Conservation (phyloP, 2,329 filamentous ascomycete species). For the Atkinsonella texensis region DNA sequence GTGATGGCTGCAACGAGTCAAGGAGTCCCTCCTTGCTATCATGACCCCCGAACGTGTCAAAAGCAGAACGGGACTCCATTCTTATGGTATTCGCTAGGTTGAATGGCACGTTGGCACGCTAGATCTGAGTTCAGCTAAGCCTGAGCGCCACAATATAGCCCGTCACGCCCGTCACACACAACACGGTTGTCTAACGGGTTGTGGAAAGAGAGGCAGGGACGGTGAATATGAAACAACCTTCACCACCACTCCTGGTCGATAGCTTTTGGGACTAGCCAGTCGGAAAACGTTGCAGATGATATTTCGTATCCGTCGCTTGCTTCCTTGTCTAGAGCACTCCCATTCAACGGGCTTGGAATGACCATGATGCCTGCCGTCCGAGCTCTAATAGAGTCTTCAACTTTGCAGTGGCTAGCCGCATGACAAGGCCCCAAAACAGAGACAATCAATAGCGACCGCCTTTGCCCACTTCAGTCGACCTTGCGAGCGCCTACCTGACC, state of each 20-base stretch:
- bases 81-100: neutral
- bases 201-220: neutral
- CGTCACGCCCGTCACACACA: neutral
- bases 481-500: constrained; percentile 17
- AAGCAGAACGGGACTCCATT: no score
- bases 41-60: no score
- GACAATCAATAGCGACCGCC: neutral
- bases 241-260: no score
- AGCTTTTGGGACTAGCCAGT: neutral
- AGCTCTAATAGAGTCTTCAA: neutral
- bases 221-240: no score
- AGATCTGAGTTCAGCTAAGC: neutral
- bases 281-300: no score
- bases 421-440: neutral
- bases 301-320: no score
- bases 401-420: neutral
- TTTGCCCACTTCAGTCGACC: constrained; percentile 22
- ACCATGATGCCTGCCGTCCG: no score
- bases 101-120: neutral
- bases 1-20: neutral
- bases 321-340: no score
- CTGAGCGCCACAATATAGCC: neutral
- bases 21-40: neutral
- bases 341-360: no score
- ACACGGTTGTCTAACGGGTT: neutral